Conservation (phyloP, 768 basidiomycete genomes). For the Auricularia sp. region DNA sequence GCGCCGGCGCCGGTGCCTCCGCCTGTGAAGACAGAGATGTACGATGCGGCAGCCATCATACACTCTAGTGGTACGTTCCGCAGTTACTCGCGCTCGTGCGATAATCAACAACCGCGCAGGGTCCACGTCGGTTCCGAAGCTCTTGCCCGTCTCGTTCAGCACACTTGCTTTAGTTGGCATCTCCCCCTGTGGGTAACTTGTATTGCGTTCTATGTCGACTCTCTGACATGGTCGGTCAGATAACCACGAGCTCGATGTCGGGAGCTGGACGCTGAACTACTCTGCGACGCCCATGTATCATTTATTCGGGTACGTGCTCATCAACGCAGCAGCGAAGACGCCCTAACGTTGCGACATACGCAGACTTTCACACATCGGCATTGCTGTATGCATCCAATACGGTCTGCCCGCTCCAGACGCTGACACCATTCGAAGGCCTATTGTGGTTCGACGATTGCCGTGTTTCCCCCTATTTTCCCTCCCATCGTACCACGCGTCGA, state of each 20-base stretch:
- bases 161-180: neutral
- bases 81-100: neutral
- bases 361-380: neutral
- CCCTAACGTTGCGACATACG: neutral
- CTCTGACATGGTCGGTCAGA: neutral
- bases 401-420: neutral
- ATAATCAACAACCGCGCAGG: neutral
- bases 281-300: neutral
- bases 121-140: neutral
- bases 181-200: neutral
- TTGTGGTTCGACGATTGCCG: neutral
- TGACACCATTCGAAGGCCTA: neutral
- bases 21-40: conserved; percentile 7
- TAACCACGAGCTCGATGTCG: neutral
- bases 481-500: neutral
- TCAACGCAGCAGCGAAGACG: neutral
- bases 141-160: neutral
- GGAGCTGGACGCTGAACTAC: neutral
- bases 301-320: neutral
- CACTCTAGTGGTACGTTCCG: conserved; percentile 18
- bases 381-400: neutral
- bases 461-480: neutral
- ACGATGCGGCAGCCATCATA: conserved; percentile 16
- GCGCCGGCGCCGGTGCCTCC: conserved; percentile 10
- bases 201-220: neutral